Evolutionary conservation across 2,329 filamentous ascomycete genomes (phyloP).

Genomic region (Bipolaris cookei): DNA sequence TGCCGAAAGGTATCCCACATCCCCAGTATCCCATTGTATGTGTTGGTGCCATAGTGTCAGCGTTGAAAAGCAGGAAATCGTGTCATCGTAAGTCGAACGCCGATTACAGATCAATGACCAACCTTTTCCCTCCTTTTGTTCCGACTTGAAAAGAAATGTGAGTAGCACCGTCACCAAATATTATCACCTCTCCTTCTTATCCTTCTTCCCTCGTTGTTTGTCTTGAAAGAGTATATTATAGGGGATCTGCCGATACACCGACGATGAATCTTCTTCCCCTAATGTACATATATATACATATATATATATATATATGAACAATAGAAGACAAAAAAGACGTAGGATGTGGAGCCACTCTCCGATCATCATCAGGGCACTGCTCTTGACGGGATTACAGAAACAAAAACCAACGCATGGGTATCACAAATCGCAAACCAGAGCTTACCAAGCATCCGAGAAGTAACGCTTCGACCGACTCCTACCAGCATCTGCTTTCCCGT

Average conservation of each 20-base stretch:
- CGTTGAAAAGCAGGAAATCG: conserved; percentile 9
- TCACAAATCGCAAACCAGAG: conserved; percentile 6
- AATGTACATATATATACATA: background rate
- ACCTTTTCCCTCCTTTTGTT: background rate
- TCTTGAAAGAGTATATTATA: background rate
- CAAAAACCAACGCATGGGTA: conserved; percentile 12
- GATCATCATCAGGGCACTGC: background rate
- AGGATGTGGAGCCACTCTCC: background rate
- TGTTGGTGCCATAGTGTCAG: conserved; percentile 3
- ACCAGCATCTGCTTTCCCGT: conserved; percentile 54
- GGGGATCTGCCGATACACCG: background rate
- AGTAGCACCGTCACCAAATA: background rate
- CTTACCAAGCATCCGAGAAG: conserved; percentile 52
- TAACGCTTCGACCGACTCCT: conserved; percentile 57
- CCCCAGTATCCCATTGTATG: conserved; percentile 1
- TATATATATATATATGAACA: background rate
- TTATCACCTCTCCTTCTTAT: background rate
- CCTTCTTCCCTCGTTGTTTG: background rate
- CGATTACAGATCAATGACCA: background rate
- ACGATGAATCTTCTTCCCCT: background rate
- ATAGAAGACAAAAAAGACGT: background rate
- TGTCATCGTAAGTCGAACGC: conserved; percentile 24
- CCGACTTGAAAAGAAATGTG: background rate
- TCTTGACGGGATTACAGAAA: conserved; percentile 7
- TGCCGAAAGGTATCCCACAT: background rate